A percentile compares a stretch with the other conserved stretches of the same genome.
Conservation (phyloP, 2,329 filamentous ascomycete genomes). For the Trichoderma endophyticum region DNA sequence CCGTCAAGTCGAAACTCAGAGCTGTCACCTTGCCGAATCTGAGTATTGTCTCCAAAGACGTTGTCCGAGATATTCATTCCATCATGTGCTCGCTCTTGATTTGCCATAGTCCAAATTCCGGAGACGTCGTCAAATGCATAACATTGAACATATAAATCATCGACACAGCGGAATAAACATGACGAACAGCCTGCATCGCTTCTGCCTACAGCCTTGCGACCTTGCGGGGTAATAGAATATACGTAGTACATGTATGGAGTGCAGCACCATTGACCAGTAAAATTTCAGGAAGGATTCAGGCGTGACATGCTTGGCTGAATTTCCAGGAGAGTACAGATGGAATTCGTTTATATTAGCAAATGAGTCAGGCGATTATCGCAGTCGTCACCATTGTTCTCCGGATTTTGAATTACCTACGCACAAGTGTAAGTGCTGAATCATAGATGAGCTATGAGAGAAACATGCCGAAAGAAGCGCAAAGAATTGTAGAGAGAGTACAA, state of each 20-base stretch:
- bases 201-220: neutral
- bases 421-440: too few relatives aligned
- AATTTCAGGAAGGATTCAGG: neutral
- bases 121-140: neutral
- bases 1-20: neutral
- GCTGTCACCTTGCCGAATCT: neutral
- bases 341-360: neutral
- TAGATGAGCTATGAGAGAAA: neutral
- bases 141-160: neutral
- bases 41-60: neutral
- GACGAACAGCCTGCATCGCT: neutral
- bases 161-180: neutral
- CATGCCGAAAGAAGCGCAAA: neutral
- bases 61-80: neutral
- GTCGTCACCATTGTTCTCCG: neutral
- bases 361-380: neutral
- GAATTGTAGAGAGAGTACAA: too few relatives aligned
- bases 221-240: neutral
- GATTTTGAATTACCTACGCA: neutral
- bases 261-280: neutral
- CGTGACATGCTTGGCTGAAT: neutral
- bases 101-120: neutral
- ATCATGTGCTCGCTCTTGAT: neutral
- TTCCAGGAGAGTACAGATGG: neutral
- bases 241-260: neutral